Base-by-base conservation (phyloP, 2,329 filamentous ascomycete species). In the Coniochaeta ligniaria region DNA sequence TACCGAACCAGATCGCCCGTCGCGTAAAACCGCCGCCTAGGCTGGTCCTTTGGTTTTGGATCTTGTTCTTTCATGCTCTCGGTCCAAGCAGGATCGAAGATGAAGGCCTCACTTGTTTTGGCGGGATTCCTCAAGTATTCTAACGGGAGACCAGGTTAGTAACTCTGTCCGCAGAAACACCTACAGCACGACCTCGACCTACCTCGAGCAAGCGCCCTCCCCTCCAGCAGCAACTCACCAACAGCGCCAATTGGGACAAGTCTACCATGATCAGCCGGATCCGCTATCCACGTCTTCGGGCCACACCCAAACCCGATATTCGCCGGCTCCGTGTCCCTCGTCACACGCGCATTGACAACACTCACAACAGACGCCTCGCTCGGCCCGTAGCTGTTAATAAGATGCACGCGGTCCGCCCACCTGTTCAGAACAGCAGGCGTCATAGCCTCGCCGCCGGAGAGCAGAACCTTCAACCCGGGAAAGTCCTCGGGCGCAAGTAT, bases 361-460 rank as follows among this genome's bases (percentile, higher is more conserved):
- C 6, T 11, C 22, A 28, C 38, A 8, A 57, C 54, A 14, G 31
- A 81, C 64, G 11, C 7, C 56, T 82, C 79, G 0, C 78, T 79
- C 6, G 79, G 79, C 0, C 79, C 79, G 47, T 81, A 81, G 1
- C 76, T 78, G 59, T 81, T 80, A 6, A 80, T 71, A 14, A 82
- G 72, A 59, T 73, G 76, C 0, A 78, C 76, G 9, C 70, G 68
- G 28, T 73, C 68, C 31, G 77, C 75, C 79, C 79, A 81, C 6
- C 68, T 70, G 0, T 74, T 72, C 17, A 79, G 78, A 35, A 80
- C 78, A 9, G 76, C 76, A 0, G 76, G 71, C 0, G 81, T 82
- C 61, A 85, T 80, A 8, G 78, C 75, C 66, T 83, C 80, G 12
- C 80, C 80, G n/a, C 79, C 79, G 11, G 60, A 31, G 22, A 62